A percentile compares a stretch with the other conserved stretches of the same genome.
Conservation (phyloP, 495 filamentous ascomycete species). For the Penicillium riverlandense region DNA sequence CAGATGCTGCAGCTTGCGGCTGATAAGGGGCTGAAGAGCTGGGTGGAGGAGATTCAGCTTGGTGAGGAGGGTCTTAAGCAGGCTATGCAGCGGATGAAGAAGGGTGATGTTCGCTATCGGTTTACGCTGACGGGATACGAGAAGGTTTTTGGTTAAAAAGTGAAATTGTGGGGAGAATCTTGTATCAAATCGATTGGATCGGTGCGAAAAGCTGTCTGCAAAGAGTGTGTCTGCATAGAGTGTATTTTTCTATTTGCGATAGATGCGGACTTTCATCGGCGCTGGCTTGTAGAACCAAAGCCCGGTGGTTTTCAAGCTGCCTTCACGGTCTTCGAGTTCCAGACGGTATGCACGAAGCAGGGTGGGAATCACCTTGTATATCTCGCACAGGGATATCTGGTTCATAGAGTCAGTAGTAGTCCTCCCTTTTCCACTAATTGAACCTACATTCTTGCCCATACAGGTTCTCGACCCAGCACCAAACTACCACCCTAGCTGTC, state of each 20-base stretch:
- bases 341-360: conserved; percentile 8
- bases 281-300: conserved; percentile 10
- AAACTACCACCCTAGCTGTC: not conserved
- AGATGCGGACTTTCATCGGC: not conserved
- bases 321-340: conserved; percentile 1
- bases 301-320: conserved; percentile 1
- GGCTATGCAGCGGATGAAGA: conserved; percentile 59
- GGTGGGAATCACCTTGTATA: conserved; percentile 14
- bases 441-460: conserved; percentile 11
- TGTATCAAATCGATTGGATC: no score
- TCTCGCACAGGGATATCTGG: conserved; percentile 9
- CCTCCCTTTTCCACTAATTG: not conserved
- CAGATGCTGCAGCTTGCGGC: conserved; percentile 77
- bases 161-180: not conserved
- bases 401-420: not conserved
- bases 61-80: conserved; percentile 60
- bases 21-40: conserved; percentile 73
- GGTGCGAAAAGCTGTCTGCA: no score
- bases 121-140: conserved; percentile 61
- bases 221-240: no score
- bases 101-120: conserved; percentile 64
- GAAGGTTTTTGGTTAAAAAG: conserved; percentile 43
- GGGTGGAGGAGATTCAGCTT: conserved; percentile 74
- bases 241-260: not conserved
- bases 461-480: conserved; percentile 12